Base-by-base conservation (phyloP, 1,139 yeast genomes). In the Zygosaccharomyces pseudobailii region DNA sequence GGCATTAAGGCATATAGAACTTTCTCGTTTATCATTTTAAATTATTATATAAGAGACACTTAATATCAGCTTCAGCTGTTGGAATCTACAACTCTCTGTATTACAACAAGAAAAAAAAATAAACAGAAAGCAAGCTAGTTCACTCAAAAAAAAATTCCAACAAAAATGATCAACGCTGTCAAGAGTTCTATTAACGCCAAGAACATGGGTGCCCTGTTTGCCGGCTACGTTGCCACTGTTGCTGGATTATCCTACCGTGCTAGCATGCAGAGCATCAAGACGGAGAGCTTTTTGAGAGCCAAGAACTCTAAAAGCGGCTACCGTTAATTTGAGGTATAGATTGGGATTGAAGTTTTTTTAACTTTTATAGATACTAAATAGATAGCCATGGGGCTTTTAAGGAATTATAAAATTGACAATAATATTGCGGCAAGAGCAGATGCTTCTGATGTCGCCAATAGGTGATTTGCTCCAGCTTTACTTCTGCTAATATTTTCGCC, bases 141-240 rank as follows among this genome's bases (percentile, higher is more conserved):
- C 27, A 24, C 6, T 30, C 5, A 31, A 17, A 19, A 6, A 24
- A 21, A 4, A 10, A 20, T 23, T 13, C n/a, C 17, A 13, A 13
- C 17, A 6, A 36, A 35, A 36, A 55, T 55, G 58, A 52, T 54
- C 36, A 49, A 43, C 32, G 46, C 55, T 21, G 45, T 54, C 28
- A 55, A 50, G 47, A 32, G 51, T 28, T 48, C 53, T 35, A 47
- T 52, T 30, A 53, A 52, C 32, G 47, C 57, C 35, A 55, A 43
- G 44, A 54, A 55, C 45, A 40, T 54, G 27, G 44, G 52, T 31
- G 37, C 46, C 30, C 49, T 54, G 27, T 48, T 52, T 32, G 43
- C 50, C 38, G 50, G 53, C 22, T 54, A 52, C 35, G 35, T 52
- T 8, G 49, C 50, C 32, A 50, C 55, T 19, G 52, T 46, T 17